Evolutionary conservation across 1,139 yeast species (phyloP), one percentile per base, ranked within the genome.

Genomic region (Blastobotrys serpentis): DNA sequence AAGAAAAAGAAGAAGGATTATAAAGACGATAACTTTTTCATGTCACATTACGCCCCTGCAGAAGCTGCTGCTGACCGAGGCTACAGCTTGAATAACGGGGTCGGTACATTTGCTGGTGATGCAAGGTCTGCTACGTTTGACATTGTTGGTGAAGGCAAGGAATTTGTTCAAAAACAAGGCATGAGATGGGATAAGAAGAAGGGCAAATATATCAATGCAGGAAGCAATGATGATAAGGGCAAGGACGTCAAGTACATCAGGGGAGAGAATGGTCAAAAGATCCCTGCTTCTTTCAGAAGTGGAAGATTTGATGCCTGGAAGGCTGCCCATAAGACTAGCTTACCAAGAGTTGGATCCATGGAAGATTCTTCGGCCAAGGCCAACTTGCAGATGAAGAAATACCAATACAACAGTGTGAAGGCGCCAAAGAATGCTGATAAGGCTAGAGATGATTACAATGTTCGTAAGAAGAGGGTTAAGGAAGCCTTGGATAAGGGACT

Each of bases 281-380:
- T 94, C 49, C 97, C 98, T 3, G 98, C 98, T 1, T 77, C 95
- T 17, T 89, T 84, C 70, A 77, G 87, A 62, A 84, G 95, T 3
- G 99, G 99, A 48, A 82, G 89, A 59, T 92, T 80, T 63, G 97
- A 89, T 51, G 84, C 84, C 46, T 92, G 98, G 98, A 85, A 84
- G 63, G 77, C 82, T 57, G 80, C 81, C 40, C 79, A 89, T 66
- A 83, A 81, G 60, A 75, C 80, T 37, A 58, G 66, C 16, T 61
- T 59, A 19, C 61, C 76, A 54, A 77, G 75, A 57, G 79, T 75
- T 29, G 89, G 89, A 5, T 68, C 81, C 0, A 63, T 72, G 53
- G 87, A 82, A 52, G 58, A 59, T 14, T 65, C 65, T 18, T 68
- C 66, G 43, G 60, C 64, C 2, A 57, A 59, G 4, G 62, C 63